These are phyloP conservation scores for Microbotryum saponariae DNA, from an alignment of 1,284 basidiomycete genomes.

Conservation along the genomic window DNA sequence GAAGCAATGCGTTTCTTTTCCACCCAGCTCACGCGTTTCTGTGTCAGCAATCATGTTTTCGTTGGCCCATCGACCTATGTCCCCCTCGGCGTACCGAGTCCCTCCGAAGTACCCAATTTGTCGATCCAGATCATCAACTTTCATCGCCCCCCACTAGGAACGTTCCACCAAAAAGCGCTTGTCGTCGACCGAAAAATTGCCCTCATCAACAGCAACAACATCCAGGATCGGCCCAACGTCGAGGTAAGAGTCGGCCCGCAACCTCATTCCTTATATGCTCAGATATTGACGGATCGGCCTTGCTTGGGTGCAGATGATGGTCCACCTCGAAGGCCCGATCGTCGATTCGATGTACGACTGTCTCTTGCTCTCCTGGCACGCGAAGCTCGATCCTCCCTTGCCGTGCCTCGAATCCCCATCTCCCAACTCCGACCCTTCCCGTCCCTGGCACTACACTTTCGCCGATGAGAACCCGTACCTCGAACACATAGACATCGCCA, in stretches of 20 bases:
- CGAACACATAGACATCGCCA: conserved; percentile 46
- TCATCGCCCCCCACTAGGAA: conserved; percentile 53
- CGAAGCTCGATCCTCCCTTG: conserved; percentile 47
- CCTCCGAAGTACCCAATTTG: conserved; percentile 55
- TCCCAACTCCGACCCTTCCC: conserved; percentile 26
- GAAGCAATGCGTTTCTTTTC: neutral
- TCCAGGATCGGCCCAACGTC: conserved; percentile 47
- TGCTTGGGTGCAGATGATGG: conserved; percentile 51
- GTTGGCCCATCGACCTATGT: conserved; percentile 51
- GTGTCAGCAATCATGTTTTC: conserved; percentile 50
- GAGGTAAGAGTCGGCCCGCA: conserved; percentile 37
- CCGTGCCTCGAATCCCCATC: conserved; percentile 48
- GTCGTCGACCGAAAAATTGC: conserved; percentile 67
- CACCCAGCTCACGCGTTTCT: neutral
- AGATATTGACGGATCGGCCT: neutral
- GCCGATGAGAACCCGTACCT: conserved; percentile 38
- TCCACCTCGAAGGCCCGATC: conserved; percentile 59
- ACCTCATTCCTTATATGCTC: neutral
- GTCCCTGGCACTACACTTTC: conserved; percentile 35
- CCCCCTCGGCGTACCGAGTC: conserved; percentile 52
- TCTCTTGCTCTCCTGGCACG: conserved; percentile 48
- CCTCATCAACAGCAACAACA: conserved; percentile 65
- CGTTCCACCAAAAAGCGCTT: conserved; percentile 61
- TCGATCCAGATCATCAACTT: conserved; percentile 56
- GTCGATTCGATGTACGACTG: conserved; percentile 67